A percentile compares a stretch with the other conserved stretches of the same genome.
Conservation (phyloP, 2,329 filamentous ascomycete genomes). For the Iodosphaeria phyllophila region DNA sequence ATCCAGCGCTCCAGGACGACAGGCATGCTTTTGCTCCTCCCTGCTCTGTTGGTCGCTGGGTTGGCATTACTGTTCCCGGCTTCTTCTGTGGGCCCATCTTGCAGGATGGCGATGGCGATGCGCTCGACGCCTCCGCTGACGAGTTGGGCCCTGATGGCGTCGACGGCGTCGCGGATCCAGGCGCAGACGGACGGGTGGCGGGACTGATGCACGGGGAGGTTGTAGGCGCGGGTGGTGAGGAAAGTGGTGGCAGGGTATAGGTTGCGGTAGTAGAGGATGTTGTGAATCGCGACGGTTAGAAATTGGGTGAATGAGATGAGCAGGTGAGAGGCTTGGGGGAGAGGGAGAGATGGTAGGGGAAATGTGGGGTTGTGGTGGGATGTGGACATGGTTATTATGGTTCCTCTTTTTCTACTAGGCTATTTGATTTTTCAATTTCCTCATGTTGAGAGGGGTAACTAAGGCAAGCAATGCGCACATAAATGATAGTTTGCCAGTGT, state of each 20-base stretch:
- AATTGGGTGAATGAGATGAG: slow-evolving; percentile 60
- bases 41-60: slow-evolving; percentile 4
- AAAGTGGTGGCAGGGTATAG: slow-evolving; percentile 69
- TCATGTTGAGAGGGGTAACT: too few species aligned
- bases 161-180: slow-evolving; percentile 69
- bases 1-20: slow-evolving; percentile 45
- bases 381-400: too few species aligned
- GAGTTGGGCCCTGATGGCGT: slow-evolving; percentile 53
- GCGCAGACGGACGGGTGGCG: slow-evolving; percentile 71
- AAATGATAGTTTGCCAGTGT: too few species aligned
- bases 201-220: slow-evolving; percentile 67
- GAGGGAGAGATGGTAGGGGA: slow-evolving; percentile 14
- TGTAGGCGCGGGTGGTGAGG: slow-evolving; percentile 62
- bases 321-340: slow-evolving; percentile 31
- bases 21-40: slow-evolving; percentile 5
- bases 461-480: too few species aligned
- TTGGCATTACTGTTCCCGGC: slow-evolving; percentile 13
- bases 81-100: too few species aligned
- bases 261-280: slow-evolving; percentile 63
- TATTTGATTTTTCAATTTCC: too few species aligned
- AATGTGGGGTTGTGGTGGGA: too few species aligned
- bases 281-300: slow-evolving; percentile 67
- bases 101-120: slow-evolving; percentile 29
- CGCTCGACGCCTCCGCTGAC: slow-evolving; percentile 30
- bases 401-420: too few species aligned